Conservation (phyloP, 805 yeast species). For the Spathaspora gorwiae region DNA sequence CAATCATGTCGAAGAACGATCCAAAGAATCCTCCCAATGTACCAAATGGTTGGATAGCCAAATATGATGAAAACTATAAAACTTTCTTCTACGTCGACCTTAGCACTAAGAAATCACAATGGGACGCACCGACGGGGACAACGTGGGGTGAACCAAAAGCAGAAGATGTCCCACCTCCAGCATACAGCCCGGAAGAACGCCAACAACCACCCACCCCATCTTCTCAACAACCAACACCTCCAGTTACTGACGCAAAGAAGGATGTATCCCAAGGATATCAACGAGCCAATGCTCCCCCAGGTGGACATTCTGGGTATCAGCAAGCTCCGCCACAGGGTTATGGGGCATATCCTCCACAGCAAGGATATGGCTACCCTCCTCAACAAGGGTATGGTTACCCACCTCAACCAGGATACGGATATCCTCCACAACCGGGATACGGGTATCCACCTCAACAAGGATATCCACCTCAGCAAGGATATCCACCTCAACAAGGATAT, state of each 20-base stretch:
- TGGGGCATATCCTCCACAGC: slow-evolving; percentile 22
- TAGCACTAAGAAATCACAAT: slow-evolving; percentile 70
- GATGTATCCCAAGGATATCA: not conserved
- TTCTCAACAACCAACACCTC: slow-evolving; percentile 2
- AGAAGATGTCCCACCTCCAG: slow-evolving; percentile 40
- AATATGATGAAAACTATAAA: slow-evolving; percentile 63
- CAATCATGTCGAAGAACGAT: slow-evolving; percentile 8
- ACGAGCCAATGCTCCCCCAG: not conserved
- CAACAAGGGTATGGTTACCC: slow-evolving; percentile 14
- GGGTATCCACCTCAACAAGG: slow-evolving; percentile 12
- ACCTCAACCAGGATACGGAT: slow-evolving; percentile 28
- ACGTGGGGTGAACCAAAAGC: slow-evolving; percentile 20
- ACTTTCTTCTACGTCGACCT: slow-evolving; percentile 82
- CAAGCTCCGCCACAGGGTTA: slow-evolving; percentile 17
- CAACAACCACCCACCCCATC: slow-evolving; percentile 3
- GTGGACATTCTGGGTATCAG: not conserved
- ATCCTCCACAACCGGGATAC: slow-evolving; percentile 23
- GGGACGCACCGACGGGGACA: slow-evolving; percentile 74
- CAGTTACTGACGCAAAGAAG: not conserved
- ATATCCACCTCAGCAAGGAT: slow-evolving; percentile 13
- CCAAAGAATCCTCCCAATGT: slow-evolving; percentile 44
- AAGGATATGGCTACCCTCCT: slow-evolving; percentile 16
- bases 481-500: slow-evolving; percentile 16
- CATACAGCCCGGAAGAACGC: slow-evolving; percentile 21
- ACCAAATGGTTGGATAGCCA: slow-evolving; percentile 73